A percentile compares a stretch with the other conserved stretches of the same genome.
These are phyloP conservation scores for Fusarium verticillioides DNA, from an alignment of 2,329 filamentous ascomycete genomes.

Conservation along the genomic window DNA sequence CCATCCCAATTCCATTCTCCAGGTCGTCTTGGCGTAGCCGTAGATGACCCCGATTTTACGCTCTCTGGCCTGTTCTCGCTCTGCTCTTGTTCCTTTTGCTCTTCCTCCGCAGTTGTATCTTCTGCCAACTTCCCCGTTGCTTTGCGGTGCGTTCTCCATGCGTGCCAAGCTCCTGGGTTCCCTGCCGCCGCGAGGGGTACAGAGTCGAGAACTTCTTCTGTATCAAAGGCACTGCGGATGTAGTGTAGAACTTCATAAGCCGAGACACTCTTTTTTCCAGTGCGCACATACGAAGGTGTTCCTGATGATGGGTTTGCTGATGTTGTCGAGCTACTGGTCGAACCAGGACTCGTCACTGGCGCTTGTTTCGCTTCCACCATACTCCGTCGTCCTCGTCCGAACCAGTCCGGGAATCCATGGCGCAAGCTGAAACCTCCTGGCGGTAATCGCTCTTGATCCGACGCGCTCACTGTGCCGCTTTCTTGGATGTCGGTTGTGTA, in stretches of 20 bases:
- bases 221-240: slow-evolving; percentile 83
- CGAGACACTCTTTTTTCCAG: slow-evolving; percentile 58
- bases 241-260: slow-evolving; percentile 81
- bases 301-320: slow-evolving; percentile 45
- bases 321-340: slow-evolving; percentile 43
- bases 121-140: slow-evolving; percentile 46
- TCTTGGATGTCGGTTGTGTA: slow-evolving; percentile 84
- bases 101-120: slow-evolving; percentile 1
- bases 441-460: slow-evolving; percentile 83
- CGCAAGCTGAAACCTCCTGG: slow-evolving; percentile 91
- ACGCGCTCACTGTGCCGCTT: slow-evolving; percentile 82
- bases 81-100: neutral
- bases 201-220: slow-evolving; percentile 79
- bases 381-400: slow-evolving; percentile 67
- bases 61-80: slow-evolving; percentile 10
- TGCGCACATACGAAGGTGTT: slow-evolving; percentile 55
- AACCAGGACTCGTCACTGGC: slow-evolving; percentile 46
- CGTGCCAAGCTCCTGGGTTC: slow-evolving; percentile 93
- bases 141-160: slow-evolving; percentile 80
- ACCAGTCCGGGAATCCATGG: slow-evolving; percentile 93
- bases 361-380: slow-evolving; percentile 53
- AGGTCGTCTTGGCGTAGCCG: slow-evolving; percentile 54
- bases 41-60: slow-evolving; percentile 10
- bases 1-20: slow-evolving; percentile 98
- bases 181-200: slow-evolving; percentile 85